Percentiles rank a stretch among this genome's conserved stretches.
Evolutionary conservation across 495 filamentous ascomycete species (phyloP).

Genomic region (Chaetomium cochliodes): DNA sequence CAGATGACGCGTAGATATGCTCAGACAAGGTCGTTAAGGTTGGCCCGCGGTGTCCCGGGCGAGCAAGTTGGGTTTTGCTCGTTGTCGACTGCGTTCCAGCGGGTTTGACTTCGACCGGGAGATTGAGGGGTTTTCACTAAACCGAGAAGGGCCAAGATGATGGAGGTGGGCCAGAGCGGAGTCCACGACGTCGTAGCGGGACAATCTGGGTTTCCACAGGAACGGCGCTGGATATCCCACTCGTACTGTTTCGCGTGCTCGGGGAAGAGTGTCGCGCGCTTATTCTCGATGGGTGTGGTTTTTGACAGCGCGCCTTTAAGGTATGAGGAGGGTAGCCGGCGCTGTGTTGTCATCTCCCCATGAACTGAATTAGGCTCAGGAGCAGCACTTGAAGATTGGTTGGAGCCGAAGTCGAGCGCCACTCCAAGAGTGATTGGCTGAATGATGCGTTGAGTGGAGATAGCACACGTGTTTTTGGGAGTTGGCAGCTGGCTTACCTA

Average conservation of each 20-base stretch:
- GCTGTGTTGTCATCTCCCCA: constrained; percentile 10
- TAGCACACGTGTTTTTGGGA: no score
- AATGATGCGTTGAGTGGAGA: neutral
- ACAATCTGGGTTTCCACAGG: neutral
- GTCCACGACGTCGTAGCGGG: constrained; percentile 9
- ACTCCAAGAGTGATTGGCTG: constrained; percentile 1
- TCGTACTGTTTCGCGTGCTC: neutral
- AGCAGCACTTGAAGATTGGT: no score
- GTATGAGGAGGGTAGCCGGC: neutral
- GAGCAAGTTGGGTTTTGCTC: neutral
- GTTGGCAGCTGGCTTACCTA: neutral
- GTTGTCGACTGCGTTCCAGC: constrained; percentile 7
- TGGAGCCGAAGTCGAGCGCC: neutral
- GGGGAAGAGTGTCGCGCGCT: neutral
- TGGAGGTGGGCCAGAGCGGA: constrained; percentile 15
- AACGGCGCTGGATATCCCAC: neutral
- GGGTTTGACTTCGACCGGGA: neutral
- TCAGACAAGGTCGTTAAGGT: neutral
- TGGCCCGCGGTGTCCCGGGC: neutral
- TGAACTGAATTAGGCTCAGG: neutral
- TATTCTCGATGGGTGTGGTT: neutral
- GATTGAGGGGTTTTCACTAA: constrained; percentile 28
- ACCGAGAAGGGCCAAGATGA: constrained; percentile 15
- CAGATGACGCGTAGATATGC: neutral
- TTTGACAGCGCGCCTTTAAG: neutral